A percentile compares a stretch with the other conserved stretches of the same genome.
phyloP scores from a whole-genome alignment of 73 alveolate species.

The Uronychia binucleata region DNA sequence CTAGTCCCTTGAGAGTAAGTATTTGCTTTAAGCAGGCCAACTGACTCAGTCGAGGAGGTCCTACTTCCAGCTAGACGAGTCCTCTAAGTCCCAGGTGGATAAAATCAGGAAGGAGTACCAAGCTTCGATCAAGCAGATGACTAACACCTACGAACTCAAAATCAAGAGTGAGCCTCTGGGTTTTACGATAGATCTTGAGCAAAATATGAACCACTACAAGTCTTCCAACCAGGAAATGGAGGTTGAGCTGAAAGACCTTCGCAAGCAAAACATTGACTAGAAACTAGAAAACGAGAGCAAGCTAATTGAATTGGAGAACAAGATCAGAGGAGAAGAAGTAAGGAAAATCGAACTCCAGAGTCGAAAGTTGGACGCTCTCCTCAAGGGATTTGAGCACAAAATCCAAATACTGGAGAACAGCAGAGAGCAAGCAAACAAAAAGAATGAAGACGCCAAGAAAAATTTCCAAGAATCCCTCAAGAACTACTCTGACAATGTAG shows the following conservation, averaged over 20 bases:
- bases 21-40: too few relatives aligned
- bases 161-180: too few relatives aligned
- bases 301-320: background rate
- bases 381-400: slow-evolving; percentile 7
- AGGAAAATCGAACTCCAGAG: too few relatives aligned
- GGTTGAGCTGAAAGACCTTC: background rate
- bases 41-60: slow-evolving; percentile 25
- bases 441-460: background rate
- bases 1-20: slow-evolving; percentile 39
- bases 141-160: slow-evolving; percentile 37
- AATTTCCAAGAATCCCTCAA: background rate
- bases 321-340: slow-evolving; percentile 29
- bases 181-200: slow-evolving; percentile 10
- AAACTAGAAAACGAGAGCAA: slow-evolving; percentile 12
- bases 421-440: background rate
- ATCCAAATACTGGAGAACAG: background rate
- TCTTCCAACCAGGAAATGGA: background rate
- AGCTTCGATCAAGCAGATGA: slow-evolving; percentile 3
- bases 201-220: background rate
- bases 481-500: background rate
- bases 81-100: slow-evolving; percentile 21
- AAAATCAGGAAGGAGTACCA: slow-evolving; percentile 18
- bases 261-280: background rate
- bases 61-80: slow-evolving; percentile 40
- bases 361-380: slow-evolving; percentile 13